Base-by-base conservation (phyloP, 306 rosid species). In the Lablab purpureus region DNA sequence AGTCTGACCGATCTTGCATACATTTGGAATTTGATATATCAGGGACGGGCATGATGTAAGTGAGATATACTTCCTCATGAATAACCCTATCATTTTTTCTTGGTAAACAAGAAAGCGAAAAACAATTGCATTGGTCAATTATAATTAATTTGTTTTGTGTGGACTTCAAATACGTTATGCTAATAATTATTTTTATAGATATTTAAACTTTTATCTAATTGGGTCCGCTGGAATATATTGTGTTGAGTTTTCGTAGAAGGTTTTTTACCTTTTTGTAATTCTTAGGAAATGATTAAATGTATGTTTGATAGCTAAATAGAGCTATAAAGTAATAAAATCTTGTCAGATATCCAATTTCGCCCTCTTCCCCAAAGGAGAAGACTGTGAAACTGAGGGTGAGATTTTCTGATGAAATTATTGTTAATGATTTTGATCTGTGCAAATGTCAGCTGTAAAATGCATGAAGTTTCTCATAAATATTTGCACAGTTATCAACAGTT, bases 21-120 rank as follows among this genome's bases (percentile, higher is more conserved):
- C 98, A 93, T 87, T 81, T 93, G 88, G 98, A 93, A 79, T 91
- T 93, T 84, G 98, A 93, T 70, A 77, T 87, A 71, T 85, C 85
- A 28, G 93, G 90, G 82, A 86, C 91, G 14, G 88, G 90, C 40
- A 74, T 91, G 60, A 87, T 23, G 97, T 91, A 85, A 86, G 95
- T 87, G 83, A 41, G 71, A 74, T 27, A 34, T 28, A 65, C 49
- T 63, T 71, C 71, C 25, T 58, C 21, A 49, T 9, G 40, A 77
- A 22, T 15, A 71, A 30, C 50, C 43, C 13, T 62, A 62, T 30
- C 22, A 62, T 28, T 30, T 60, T 28, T 28, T 60, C 41, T 15
- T 28, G 41, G 19, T 28, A 28, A 60, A 60, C 19, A 12, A 59
- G 66, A 6, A 25, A 59, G 13, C 9, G 23, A 11, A 25, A 32